A percentile compares a stretch with the other conserved stretches of the same genome.
Evolutionary conservation across 768 basidiomycete genomes (phyloP).

Genomic region (Suillus bovinus): DNA sequence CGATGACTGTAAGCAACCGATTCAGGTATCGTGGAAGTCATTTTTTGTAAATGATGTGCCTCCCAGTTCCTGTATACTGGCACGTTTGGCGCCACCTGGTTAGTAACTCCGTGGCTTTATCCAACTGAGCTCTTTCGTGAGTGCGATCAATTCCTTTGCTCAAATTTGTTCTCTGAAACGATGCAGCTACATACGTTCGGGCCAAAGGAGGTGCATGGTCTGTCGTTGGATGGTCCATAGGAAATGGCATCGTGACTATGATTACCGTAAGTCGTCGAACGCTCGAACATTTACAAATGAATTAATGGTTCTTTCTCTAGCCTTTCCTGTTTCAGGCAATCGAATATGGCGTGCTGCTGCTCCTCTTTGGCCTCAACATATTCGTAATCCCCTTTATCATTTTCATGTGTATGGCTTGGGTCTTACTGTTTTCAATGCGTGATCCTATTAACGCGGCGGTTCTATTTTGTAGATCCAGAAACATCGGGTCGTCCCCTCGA

Average conservation of each 20-base stretch:
- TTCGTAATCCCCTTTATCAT: constrained; percentile 11
- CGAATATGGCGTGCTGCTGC: constrained; percentile 10
- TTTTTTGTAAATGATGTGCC: neutral
- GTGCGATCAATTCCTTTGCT: neutral
- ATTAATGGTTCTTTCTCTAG: neutral
- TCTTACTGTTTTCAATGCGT: neutral
- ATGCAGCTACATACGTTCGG: constrained; percentile 7
- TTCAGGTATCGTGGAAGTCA: neutral
- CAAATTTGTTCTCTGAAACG: neutral
- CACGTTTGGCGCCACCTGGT: constrained; percentile 13
- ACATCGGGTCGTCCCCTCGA: constrained; percentile 9
- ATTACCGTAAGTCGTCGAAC: constrained; percentile 7
- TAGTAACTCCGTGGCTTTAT: constrained; percentile 14
- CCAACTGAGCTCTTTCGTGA: constrained; percentile 14
- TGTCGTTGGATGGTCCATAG: constrained; percentile 11
- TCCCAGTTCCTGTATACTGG: constrained; percentile 14
- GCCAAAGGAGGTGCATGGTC: constrained; percentile 11
- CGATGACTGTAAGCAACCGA: neutral
- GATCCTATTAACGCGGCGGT: neutral
- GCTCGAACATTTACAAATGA: too few relatives aligned
- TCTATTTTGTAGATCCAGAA: constrained; percentile 8
- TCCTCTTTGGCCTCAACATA: constrained; percentile 12
- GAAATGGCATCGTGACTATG: constrained; percentile 12
- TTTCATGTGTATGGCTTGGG: constrained; percentile 7
- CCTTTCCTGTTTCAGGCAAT: constrained; percentile 14